Percentiles rank a stretch among this genome's conserved stretches.
Evolutionary conservation across 2,329 filamentous ascomycete genomes (phyloP).

Genomic region (Rachicladosporium sp.): DNA sequence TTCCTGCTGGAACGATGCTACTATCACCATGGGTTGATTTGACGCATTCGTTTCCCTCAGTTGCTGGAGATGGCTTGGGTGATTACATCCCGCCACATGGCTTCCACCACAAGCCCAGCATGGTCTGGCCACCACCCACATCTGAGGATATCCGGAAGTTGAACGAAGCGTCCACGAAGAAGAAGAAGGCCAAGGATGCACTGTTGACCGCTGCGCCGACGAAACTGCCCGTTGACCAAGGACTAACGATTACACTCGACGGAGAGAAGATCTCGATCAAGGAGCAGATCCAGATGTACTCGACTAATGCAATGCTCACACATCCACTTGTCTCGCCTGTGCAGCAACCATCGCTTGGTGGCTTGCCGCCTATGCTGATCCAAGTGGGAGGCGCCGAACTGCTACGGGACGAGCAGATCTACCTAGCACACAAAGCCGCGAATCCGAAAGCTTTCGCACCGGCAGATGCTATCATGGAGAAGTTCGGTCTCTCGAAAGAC

Average conservation of each 20-base stretch:
- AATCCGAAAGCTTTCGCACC: constrained; percentile 68
- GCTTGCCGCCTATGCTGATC: constrained; percentile 75
- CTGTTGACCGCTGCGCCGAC: constrained; percentile 4
- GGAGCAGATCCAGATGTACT: constrained; percentile 84
- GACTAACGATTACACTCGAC: constrained; percentile 56
- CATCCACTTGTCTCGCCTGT: constrained; percentile 86
- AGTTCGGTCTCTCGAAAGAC: constrained; percentile 43
- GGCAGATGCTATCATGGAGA: constrained; percentile 48
- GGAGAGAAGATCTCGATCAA: constrained; percentile 61
- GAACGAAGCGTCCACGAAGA: constrained; percentile 11
- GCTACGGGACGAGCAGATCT: constrained; percentile 91
- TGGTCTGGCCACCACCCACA: constrained; percentile 75
- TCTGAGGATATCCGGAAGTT: constrained; percentile 16
- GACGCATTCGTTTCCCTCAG: constrained; percentile 87
- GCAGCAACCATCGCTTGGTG: constrained; percentile 77
- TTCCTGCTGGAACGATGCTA: constrained; percentile 80
- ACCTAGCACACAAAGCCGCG: constrained; percentile 86
- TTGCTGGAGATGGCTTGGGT: constrained; percentile 56
- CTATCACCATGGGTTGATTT: constrained; percentile 95
- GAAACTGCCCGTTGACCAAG: constrained; percentile 16
- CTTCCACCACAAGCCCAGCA: constrained; percentile 81
- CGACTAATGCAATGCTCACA: constrained; percentile 70
- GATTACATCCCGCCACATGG: constrained; percentile 85
- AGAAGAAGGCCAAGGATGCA: constrained; percentile 7
- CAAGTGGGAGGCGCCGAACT: constrained; percentile 81